Base-by-base conservation (phyloP, 1,284 basidiomycete genomes). In the Pseudozyma tsukubaensis region DNA sequence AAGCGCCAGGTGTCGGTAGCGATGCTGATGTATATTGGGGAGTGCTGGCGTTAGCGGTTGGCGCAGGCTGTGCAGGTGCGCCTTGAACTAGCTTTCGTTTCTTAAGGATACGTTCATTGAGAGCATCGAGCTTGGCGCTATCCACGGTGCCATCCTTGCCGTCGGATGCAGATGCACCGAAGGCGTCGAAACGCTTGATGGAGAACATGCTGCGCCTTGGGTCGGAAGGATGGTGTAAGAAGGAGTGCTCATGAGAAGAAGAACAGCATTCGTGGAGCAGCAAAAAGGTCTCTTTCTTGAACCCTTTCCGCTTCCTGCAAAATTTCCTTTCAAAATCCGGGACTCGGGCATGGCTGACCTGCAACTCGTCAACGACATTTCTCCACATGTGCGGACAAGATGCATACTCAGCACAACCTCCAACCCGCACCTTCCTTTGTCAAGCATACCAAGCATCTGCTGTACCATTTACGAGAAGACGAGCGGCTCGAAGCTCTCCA, bases 151-250 rank as follows among this genome's bases (percentile, higher is more conserved):
- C 65, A 5, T 52, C 35, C 11, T 60, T 54, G 18, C 24, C 32
- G 1, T 47, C 59, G n/a, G 43, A 47, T 21, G 51, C 24, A 34
- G 56, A 49, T 11, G 48, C 43, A 13, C 55, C 48, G 49, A 59
- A 64, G n/a, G 69, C 77, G 49, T 78, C 67, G 52, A 78, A 78
- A 32, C 77, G 59, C 53, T 74, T 78, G 55, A 78, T 57, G 2
- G 73, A 70, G 60, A 78, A 76, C 77, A 78, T 78, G 13, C 37
- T 35, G 47, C 3, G 18, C 13, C 21, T n/a, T 16, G 16, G 36
- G 50, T 43, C 12, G 19, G 37, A 45, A 37, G 21, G 51, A 10
- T 21, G n/a, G 32, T 10, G 35, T 40, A 21, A 37, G 1, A 24
- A 12, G 13, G 36, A 42, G 29, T 13, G 34, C n/a, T 42, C 13